phyloP scores from a whole-genome alignment of 345 rosid species.

The Sonneratia alba region DNA sequence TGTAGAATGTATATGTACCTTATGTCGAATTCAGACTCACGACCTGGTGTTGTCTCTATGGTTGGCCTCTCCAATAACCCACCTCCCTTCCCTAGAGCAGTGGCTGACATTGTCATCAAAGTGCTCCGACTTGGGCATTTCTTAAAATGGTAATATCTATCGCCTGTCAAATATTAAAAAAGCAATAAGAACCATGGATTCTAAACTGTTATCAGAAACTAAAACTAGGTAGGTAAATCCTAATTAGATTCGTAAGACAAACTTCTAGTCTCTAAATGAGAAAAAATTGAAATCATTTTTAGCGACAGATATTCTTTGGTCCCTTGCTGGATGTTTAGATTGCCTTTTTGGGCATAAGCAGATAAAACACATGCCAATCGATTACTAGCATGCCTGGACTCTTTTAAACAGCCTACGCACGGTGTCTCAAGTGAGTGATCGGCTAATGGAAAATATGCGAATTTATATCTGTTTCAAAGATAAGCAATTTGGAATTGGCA shows the following conservation, averaged over 20 bases:
- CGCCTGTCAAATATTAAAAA: constrained; percentile 11
- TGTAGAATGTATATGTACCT: constrained; percentile 12
- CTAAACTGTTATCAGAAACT: no score
- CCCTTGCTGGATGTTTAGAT: background rate
- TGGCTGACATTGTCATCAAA: constrained; percentile 9
- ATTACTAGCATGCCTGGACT: no score
- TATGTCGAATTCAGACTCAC: constrained; percentile 20
- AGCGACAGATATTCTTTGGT: background rate
- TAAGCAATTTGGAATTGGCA: background rate
- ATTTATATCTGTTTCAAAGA: background rate
- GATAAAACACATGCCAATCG: no score
- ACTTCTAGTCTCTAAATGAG: background rate
- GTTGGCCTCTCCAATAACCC: constrained; percentile 25
- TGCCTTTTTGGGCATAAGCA: no score
- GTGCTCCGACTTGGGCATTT: constrained; percentile 11
- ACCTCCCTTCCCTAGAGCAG: constrained; percentile 23
- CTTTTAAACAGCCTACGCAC: no score
- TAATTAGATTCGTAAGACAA: background rate
- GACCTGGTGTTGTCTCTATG: constrained; percentile 23
- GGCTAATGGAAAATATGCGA: background rate
- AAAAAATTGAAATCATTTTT: no score
- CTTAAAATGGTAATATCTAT: constrained; percentile 12
- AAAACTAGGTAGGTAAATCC: background rate
- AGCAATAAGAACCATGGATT: background rate
- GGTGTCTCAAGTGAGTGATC: background rate